Conservation (phyloP, 2,329 filamentous ascomycete species). For the Xylariaceae sp. region DNA sequence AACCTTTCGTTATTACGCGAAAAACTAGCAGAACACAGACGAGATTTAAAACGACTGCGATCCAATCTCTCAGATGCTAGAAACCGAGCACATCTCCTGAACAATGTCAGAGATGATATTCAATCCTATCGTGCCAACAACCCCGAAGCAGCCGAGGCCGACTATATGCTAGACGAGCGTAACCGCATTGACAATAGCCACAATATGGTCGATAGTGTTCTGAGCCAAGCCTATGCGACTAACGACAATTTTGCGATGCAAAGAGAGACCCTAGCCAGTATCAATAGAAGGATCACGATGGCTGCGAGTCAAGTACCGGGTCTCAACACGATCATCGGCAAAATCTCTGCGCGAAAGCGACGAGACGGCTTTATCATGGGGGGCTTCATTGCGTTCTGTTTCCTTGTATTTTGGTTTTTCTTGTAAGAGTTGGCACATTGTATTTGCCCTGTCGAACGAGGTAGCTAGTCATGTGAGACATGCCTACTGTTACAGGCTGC, state of each 20-base stretch:
- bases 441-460: too few species aligned
- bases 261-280: conserved; percentile 79
- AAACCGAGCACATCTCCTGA: conserved; percentile 83
- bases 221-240: conserved; percentile 94
- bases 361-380: conserved; percentile 93
- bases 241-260: conserved; percentile 88
- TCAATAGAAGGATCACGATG: conserved; percentile 84
- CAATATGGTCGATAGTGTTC: conserved; percentile 80
- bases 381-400: conserved; percentile 86
- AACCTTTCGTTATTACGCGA: conserved; percentile 89
- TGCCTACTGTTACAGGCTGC: conserved; percentile 8
- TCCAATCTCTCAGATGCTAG: conserved; percentile 71
- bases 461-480: neutral
- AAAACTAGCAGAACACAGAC: conserved; percentile 80
- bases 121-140: conserved; percentile 80
- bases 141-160: conserved; percentile 78
- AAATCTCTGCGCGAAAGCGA: conserved; percentile 92
- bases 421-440: conserved; percentile 39
- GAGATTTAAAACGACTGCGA: conserved; percentile 73
- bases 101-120: conserved; percentile 88
- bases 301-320: conserved; percentile 90
- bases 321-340: conserved; percentile 83
- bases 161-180: conserved; percentile 96
- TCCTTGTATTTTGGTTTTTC: conserved; percentile 79
- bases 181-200: conserved; percentile 83